Base-by-base conservation (phyloP, 306 rosid species). In the Medicago ruthenica region DNA sequence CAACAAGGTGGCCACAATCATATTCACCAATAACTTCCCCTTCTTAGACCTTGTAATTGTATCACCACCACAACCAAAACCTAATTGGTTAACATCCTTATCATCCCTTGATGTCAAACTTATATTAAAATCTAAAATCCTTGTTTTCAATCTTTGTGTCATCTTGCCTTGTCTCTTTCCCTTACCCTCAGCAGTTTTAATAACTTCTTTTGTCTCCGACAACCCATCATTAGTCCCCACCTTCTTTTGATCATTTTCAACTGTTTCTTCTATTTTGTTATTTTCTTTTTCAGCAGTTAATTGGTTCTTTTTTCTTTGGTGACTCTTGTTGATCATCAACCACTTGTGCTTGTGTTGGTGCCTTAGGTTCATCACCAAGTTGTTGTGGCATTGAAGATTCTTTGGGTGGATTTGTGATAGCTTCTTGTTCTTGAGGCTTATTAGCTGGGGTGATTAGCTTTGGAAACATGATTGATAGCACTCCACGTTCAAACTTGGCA, bases 401-500 rank as follows among this genome's bases (percentile, higher is more conserved):
- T 16, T 54, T 27, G 1, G 50, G 55, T 57, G 80, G 44, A 24
- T 27, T 66, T 39, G 51, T 1, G 8, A 11, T 24, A 24, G n/a
- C 0, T 31, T 73, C 59, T 2, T 80, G 50, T 34, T 70, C 60
- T 1, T 24, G 76, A 5, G 77, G 76, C 45, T 71, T 62, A 21
- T 67, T 63, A 18, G 59, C 44, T 1, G 79, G 75, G 14, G 76
- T 53, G 16, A 63, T 74, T 3, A 54, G 24, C 44, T 88, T 90
- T 0, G 93, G 89, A 3, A 83, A 71, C 60, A 69, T 90, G 78
- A 89, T 54, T 14, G 78, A 31, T 10, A 91, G 78, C 1, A 83
- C 12, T 67, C 89, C 89, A 21, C 39, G 78, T 17, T 88, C 92
- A 74, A 83, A 88, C n/a, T 78, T 91, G 3, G 96, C 97, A 18